Conservation (phyloP, 345 rosid species). For the Corymbia maculata region DNA sequence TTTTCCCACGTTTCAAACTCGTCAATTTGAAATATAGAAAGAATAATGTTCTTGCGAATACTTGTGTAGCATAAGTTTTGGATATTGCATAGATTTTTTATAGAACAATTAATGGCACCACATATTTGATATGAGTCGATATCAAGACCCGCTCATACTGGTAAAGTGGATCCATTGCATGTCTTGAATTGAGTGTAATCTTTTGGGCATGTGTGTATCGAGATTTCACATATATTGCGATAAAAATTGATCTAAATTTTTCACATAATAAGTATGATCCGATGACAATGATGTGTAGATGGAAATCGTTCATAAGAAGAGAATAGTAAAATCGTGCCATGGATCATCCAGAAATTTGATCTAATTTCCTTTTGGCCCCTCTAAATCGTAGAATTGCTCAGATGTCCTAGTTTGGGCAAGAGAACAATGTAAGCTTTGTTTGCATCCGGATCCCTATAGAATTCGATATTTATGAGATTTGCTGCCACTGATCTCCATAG, state of each 20-base stretch:
- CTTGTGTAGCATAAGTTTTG: neutral
- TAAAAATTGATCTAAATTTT: neutral
- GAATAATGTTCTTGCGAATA: neutral
- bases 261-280: neutral
- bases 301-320: neutral
- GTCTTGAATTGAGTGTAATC: neutral
- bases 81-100: rapidly evolving
- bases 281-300: neutral
- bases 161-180: neutral
- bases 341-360: neutral
- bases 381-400: neutral
- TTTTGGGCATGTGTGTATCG: neutral
- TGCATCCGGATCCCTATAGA: neutral
- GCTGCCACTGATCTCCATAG: neutral
- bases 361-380: neutral
- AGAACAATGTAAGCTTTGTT: neutral
- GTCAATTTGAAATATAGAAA: neutral
- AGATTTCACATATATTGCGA: neutral
- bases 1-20: neutral
- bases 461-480: neutral
- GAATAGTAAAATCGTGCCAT: neutral
- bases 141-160: rapidly evolving
- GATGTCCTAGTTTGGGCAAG: neutral
- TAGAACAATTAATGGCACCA: rapidly evolving
- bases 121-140: rapidly evolving